Percentiles rank a stretch among this genome's conserved stretches.
phyloP scores from a whole-genome alignment of 2,329 filamentous ascomycete genomes.

The Verticillium zaregamsianum region DNA sequence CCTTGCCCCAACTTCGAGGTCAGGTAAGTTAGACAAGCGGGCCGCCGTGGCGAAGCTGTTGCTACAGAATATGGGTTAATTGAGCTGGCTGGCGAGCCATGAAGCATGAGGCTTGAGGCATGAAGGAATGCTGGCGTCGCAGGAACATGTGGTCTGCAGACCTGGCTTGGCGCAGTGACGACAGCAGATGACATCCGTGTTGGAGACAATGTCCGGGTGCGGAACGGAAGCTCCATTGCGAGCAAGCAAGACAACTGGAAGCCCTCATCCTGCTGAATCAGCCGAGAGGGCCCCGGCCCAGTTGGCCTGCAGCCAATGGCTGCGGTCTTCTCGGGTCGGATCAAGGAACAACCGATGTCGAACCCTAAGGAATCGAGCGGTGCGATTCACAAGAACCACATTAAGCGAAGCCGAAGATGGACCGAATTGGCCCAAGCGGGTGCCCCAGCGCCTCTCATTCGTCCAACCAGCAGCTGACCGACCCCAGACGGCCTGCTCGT shows the following conservation, averaged over 20 bases:
- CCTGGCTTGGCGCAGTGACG: neutral
- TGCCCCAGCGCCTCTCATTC: constrained; percentile 1
- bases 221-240: neutral
- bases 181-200: neutral
- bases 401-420: constrained; percentile 5
- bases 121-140: neutral
- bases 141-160: neutral
- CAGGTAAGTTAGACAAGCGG: neutral
- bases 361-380: neutral
- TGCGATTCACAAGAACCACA: neutral
- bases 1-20: neutral
- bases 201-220: neutral
- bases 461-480: constrained; percentile 1
- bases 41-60: neutral
- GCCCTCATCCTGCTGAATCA: neutral
- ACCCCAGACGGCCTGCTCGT: constrained; percentile 2
- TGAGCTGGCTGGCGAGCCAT: neutral
- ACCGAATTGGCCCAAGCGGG: constrained; percentile 1
- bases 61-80: neutral
- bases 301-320: neutral
- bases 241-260: neutral
- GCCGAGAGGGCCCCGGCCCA: neutral
- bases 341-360: neutral
- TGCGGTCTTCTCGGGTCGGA: neutral
- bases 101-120: neutral